These are phyloP conservation scores for Asterionellopsis glacialis DNA, from an alignment of 108 stramenopile species.

Conservation along the genomic window DNA sequence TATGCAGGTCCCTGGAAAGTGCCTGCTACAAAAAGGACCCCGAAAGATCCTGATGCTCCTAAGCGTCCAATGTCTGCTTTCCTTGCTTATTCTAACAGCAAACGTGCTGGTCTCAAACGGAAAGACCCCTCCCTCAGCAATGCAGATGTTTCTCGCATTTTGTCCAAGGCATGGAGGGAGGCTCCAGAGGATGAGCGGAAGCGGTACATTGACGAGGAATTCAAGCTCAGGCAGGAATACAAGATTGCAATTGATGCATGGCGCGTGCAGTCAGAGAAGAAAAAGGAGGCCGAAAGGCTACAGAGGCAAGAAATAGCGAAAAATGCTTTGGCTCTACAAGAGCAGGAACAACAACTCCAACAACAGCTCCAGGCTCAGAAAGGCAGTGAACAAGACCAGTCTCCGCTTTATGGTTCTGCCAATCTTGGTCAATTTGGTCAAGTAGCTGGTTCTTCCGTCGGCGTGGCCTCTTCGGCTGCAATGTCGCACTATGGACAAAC, in stretches of 20 bases:
- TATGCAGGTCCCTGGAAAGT: slow-evolving; percentile 29
- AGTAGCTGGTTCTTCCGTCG: too few relatives aligned
- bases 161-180: slow-evolving; percentile 38
- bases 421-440: too few relatives aligned
- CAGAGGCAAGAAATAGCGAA: slow-evolving; percentile 1
- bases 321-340: too few relatives aligned
- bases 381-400: too few relatives aligned
- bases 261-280: slow-evolving; percentile 1
- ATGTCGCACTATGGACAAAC: too few relatives aligned
- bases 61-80: slow-evolving; percentile 46
- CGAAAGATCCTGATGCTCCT: slow-evolving; percentile 17
- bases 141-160: slow-evolving; percentile 30
- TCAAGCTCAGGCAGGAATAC: slow-evolving; percentile 21
- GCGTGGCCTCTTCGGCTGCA: too few relatives aligned
- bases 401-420: too few relatives aligned
- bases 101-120: slow-evolving; percentile 29
- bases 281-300: neutral
- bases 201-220: slow-evolving; percentile 26
- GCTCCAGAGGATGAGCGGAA: slow-evolving; percentile 13
- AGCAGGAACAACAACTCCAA: too few relatives aligned
- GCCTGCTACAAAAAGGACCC: slow-evolving; percentile 12
- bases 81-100: slow-evolving; percentile 34
- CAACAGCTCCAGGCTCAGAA: too few relatives aligned
- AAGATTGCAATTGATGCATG: slow-evolving; percentile 15
- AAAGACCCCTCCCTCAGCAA: slow-evolving; percentile 22